Evolutionary conservation across 495 filamentous ascomycete genomes (phyloP).

Genomic region (Massariosphaeria phaeospora): DNA sequence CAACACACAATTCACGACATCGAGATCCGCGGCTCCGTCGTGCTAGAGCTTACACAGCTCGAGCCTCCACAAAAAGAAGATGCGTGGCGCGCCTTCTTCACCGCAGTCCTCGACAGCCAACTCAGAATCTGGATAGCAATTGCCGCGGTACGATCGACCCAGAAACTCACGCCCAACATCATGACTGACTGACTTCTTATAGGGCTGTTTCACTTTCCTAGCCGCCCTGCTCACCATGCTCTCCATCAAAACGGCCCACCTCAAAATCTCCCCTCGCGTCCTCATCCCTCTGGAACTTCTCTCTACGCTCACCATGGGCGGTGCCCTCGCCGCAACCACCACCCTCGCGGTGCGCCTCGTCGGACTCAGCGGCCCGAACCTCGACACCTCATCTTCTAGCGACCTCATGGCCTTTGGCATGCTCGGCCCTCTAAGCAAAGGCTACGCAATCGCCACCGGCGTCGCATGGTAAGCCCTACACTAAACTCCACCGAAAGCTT

Average conservation of each 20-base stretch:
- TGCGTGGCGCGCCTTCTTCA: slow-evolving; percentile 12
- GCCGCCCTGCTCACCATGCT: slow-evolving; percentile 8
- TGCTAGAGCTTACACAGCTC: not conserved
- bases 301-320: slow-evolving; percentile 19
- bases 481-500: not conserved
- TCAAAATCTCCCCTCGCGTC: slow-evolving; percentile 5
- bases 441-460: slow-evolving; percentile 5
- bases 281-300: slow-evolving; percentile 18
- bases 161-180: too few relatives aligned
- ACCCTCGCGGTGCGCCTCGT: slow-evolving; percentile 13
- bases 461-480: not conserved
- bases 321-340: slow-evolving; percentile 9
- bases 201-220: slow-evolving; percentile 17
- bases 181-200: not conserved
- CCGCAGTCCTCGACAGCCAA: slow-evolving; percentile 7
- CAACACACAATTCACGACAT: slow-evolving; percentile 11
- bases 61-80: not conserved
- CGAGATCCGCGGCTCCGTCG: slow-evolving; percentile 7
- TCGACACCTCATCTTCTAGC: not conserved
- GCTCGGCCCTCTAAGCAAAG: slow-evolving; percentile 17
- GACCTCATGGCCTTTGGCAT: slow-evolving; percentile 11
- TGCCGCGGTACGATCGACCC: slow-evolving; percentile 9
- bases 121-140: slow-evolving; percentile 21
- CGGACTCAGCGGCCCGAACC: not conserved
- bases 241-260: slow-evolving; percentile 2